Base-by-base conservation (phyloP, 1,284 basidiomycete genomes). In the Rhodotorula sp. region DNA sequence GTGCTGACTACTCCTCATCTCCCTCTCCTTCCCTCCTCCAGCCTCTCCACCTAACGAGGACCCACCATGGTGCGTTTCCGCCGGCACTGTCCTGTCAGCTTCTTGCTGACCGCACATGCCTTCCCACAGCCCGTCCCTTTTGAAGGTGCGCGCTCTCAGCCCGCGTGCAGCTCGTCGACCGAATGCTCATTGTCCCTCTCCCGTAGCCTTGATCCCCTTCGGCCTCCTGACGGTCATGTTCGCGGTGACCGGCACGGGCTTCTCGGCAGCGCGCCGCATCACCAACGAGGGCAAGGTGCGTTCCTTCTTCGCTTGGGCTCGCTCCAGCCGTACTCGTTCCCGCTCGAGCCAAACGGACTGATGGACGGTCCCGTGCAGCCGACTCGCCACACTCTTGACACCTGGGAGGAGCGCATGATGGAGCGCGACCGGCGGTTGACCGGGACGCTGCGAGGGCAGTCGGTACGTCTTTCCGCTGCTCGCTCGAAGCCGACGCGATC, bases 321-420 rank as follows among this genome's bases (percentile, higher is more conserved):
- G 17, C 32, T 6, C 8, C 22, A 6, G n/a, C 6, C 17, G 9
- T 25, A 56, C 21, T n/a, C 34, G 22, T 15, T 29, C 21, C 5
- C 19, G 29, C 12, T 21, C 22, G 21, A 29, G 22, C 29, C 55
- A 48, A 44, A 22, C 50, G 65, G 58, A 74, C 59, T 7, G 41
- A 39, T 22, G 21, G 32, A 32, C 55, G n/a, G 32, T 17, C 0
- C 44, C 21, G 5, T 21, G 53, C 66, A 97, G 94, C 89, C 91
- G 65, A 86, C 90, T 54, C 87, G 94, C 67, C 93, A 95, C 81
- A 86, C 87, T 69, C 81, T 94, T 53, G 94, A 97, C 79, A 83
- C 86, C 44, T 97, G 93, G 93, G 94, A 97, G 75, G 86, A 91
- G 67, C 92, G 92, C 90, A 92, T 97, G 92, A 92, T 96, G 90